phyloP scores from a whole-genome alignment of 225 moss, liverwort and hornwort species.

The Marchantia polymorpha region DNA sequence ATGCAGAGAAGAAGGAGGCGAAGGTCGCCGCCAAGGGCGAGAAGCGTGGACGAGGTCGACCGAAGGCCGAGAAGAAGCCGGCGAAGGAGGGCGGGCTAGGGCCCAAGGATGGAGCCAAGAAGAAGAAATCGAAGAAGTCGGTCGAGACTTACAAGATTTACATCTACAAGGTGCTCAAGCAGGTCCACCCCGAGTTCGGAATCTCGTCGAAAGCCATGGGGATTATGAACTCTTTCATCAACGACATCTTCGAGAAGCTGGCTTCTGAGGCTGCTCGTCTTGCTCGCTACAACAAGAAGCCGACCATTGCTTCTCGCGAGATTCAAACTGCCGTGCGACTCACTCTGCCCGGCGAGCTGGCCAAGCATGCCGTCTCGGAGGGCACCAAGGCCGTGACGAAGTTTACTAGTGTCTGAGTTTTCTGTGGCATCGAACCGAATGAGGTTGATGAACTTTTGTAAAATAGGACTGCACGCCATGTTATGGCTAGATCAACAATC shows the following conservation, averaged over 20 bases:
- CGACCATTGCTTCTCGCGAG: conserved; percentile 27
- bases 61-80: conserved; percentile 29
- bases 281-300: conserved; percentile 29
- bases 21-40: conserved; percentile 18
- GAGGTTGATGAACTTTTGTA: not conserved
- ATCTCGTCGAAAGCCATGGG: conserved; percentile 30
- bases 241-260: conserved; percentile 29
- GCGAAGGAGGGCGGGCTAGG: conserved; percentile 17
- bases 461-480: not conserved
- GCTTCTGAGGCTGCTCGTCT: conserved; percentile 25
- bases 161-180: conserved; percentile 32
- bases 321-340: conserved; percentile 25
- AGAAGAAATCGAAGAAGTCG: conserved; percentile 26
- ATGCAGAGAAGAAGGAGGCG: conserved; percentile 29
- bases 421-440: no score
- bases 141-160: conserved; percentile 27
- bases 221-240: conserved; percentile 30
- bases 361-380: conserved; percentile 26
- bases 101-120: conserved; percentile 16
- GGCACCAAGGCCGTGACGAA: conserved; percentile 27
- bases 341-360: conserved; percentile 21
- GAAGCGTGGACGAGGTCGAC: conserved; percentile 22
- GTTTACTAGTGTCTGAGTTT: conserved; percentile 12
- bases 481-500: conserved; percentile 1
- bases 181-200: conserved; percentile 28